Base-by-base conservation (phyloP, 495 filamentous ascomycete genomes). In the Amniculicola lignicola region DNA sequence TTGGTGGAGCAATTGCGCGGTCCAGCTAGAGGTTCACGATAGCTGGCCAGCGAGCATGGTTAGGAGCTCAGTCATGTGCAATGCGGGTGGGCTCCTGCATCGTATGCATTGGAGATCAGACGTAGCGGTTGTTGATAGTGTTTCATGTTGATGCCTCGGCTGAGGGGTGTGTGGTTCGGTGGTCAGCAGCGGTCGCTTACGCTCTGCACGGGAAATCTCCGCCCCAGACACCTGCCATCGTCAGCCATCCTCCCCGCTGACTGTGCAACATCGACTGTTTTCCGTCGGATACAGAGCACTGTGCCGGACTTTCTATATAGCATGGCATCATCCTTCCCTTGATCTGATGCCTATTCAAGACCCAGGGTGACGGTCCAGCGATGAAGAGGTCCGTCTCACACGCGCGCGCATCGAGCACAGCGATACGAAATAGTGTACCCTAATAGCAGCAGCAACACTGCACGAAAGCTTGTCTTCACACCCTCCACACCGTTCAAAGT, bases 61-160 rank as follows among this genome's bases (percentile, higher is more conserved):
- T 38, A n/a, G n/a, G n/a, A n/a, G n/a, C n/a, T n/a, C 37, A 40
- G 37, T 10, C 37, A 52, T n/a, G 23, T 33, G 7, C 7, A 7
- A 7, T 33, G 37, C 19, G 37, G 7, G 37, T 18, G 19, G 9
- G 19, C 16, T 18, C 37, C 37, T 54, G 39, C 39, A 28, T 51
- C 19, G 48, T 39, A n/a, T 24, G 27, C 27, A 29, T 37, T 31
- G 51, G 29, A 46, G 40, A 36, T 54, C 27, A 53, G 3, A 53
- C 50, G 38, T n/a, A 10, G 15, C 14, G 11, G 15, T 5, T 4
- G 16, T 15, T 4, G 38, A 10, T 10, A 50, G 46, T 50, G 51
- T 54, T 54, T 54, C 51, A 54, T 4, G 21, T 37, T 46, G 40
- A 45, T 37, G 51, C 51, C 51, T 54, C n/a, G n/a, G 35, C 11